Conservation (phyloP, 106 monocot genomes). For the Posidonia australis region DNA sequence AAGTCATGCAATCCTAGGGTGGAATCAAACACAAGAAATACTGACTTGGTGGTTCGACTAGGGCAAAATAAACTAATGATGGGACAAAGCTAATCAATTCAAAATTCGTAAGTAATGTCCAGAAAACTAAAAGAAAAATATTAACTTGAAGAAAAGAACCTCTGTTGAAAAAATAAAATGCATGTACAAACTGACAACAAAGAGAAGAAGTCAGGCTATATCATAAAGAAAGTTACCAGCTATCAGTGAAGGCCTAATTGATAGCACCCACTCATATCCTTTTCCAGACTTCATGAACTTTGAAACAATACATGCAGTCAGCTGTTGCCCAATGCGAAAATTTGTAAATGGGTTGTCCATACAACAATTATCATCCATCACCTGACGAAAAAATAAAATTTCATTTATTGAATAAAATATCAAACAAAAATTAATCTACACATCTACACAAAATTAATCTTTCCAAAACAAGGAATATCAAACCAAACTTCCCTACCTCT, state of each 20-base stretch:
- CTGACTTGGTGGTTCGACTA: too few relatives aligned
- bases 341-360: slow-evolving; percentile 43
- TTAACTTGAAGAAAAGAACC: not conserved
- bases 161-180: not conserved
- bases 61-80: too few relatives aligned
- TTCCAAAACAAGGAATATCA: not conserved
- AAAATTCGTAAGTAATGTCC: too few relatives aligned
- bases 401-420: not conserved
- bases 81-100: too few relatives aligned
- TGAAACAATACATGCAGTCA: slow-evolving; percentile 57
- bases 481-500: slow-evolving; percentile 36
- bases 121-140: too few relatives aligned
- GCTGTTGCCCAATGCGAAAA: slow-evolving; percentile 51
- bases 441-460: not conserved
- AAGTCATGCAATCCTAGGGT: not conserved
- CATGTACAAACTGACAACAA: not conserved
- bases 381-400: slow-evolving; percentile 25
- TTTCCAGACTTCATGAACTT: slow-evolving; percentile 28
- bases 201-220: not conserved
- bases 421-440: too few relatives aligned
- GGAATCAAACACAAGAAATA: slow-evolving; percentile 1
- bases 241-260: slow-evolving; percentile 47
- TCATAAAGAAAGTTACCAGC: slow-evolving; percentile 28
- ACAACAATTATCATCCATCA: slow-evolving; percentile 29
- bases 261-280: slow-evolving; percentile 53